Evolutionary conservation across 177 flowering plant species (phyloP), one percentile per base, ranked within the genome.

Genomic region (Vitis hybrid): DNA sequence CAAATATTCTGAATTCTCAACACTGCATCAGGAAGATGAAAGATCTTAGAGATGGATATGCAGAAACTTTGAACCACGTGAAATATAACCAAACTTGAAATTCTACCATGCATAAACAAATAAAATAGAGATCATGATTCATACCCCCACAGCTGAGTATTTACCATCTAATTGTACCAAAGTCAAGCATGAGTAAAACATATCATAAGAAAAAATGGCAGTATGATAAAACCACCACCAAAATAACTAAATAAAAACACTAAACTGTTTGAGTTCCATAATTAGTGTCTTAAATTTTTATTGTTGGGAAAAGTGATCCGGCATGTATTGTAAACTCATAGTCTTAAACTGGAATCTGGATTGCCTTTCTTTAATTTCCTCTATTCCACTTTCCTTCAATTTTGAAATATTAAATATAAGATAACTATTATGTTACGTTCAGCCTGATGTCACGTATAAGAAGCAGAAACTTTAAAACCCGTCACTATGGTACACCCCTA

Each of bases 1-100:
- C 64, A 95, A 74, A 75, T 84, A 78, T 76, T 95, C 99, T 71
- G 99, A 93, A 73, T 93, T 90, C 78, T 93, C 98, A 62, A 95
- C 99, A 80, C 99, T 93, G 91, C 84, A 88, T 57, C 49, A 74
- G 54, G 60, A 82, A 76, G 67, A 65, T 60, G 56, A 69, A 61
- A 67, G 9, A 56, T 23, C 15, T n/a, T n/a, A 59, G 54, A 11
- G 8, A 39, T 51, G 15, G 45, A 65, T n/a, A 4, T 3, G 19
- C 15, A 21, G 64, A 14, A 63, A 59, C 17, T 50, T 26, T 49
- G 18, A 56, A 19, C 26, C 13, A 3, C 59, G 9, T 51, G 45
- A 52, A 34, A 67, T 45, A 57, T 56, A 34, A 15, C 45, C 3
- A 39, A 67, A 67, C 11, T 30, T 56, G 62, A 17, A 19, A 14